Evolutionary conservation across 169 alveolate species (phyloP).

Genomic region (Plasmodium vinckei): DNA sequence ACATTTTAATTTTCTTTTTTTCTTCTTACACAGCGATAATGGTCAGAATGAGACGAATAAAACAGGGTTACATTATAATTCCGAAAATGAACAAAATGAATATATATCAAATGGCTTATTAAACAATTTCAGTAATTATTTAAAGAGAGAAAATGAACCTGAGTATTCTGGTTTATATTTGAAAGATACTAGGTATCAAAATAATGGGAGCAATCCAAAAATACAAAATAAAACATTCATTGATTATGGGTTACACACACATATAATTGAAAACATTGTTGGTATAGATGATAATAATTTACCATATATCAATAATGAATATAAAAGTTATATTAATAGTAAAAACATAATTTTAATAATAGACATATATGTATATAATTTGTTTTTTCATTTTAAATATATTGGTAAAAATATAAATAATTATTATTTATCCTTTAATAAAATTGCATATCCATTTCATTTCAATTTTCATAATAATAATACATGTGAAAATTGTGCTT

Average conservation of each 20-base stretch:
- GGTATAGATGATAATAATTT: constrained; percentile 52
- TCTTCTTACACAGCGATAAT: background rate
- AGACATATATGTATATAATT: constrained; percentile 47
- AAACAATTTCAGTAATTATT: background rate
- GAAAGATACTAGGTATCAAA: background rate
- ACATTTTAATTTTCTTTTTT: background rate
- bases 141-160: constrained; percentile 17
- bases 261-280: constrained; percentile 31
- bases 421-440: constrained; percentile 46
- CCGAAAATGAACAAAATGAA: background rate
- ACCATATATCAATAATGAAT: constrained; percentile 29
- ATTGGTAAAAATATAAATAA: constrained; percentile 51
- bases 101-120: background rate
- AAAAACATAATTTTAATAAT: constrained; percentile 32
- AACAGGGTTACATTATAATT: constrained; percentile 13
- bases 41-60: constrained; percentile 8
- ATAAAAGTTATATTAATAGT: constrained; percentile 32
- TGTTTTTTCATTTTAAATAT: constrained; percentile 54
- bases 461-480: constrained; percentile 13
- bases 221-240: background rate
- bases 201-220: constrained; percentile 14
- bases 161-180: background rate
- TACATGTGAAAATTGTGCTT: constrained; percentile 49
- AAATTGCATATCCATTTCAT: constrained; percentile 57
- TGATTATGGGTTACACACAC: constrained; percentile 20